Base-by-base conservation (phyloP, 306 rosid species). In the Betula pendula region DNA sequence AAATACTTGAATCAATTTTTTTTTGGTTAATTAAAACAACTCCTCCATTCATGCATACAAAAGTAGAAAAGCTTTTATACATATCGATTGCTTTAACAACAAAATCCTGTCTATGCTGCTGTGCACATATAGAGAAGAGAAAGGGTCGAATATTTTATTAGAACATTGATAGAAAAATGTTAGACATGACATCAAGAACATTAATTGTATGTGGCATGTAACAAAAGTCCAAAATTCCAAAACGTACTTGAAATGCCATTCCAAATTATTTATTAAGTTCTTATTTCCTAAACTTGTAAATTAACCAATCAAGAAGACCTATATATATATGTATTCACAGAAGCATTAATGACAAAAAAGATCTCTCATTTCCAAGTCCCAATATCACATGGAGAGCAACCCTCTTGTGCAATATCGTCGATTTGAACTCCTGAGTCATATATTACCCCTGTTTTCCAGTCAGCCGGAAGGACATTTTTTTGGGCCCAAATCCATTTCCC, bases 381-480 rank as follows among this genome's bases (percentile, higher is more conserved):
- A 51, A 77, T 70, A 58, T 88, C 85, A 58, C 96, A 93, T 0
- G 85, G 80, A 78, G 84, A 72, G 71, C 99, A 95, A 11, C 87
- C 90, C 75, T 90, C 97, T 72, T 88, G 85, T 6, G 97, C 96
- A 83, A 90, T 76, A 15, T 92, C 97, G 40, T 65, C 59, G 27
- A 92, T 90, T 55, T 92, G 96, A 87, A 92, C 70, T 17, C 88
- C 92, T 5, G 96, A 29, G 42, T 92, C 91, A 76, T 92, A 95
- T 1, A 77, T 2, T 12, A 52, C 62, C 0, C 96, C 97, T 3
- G 25, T 4, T 68, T 85, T 82, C 97, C 99, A 95, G 55, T 88
- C 88, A 31, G 71, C 83, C 2, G 99, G 99, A 1, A 95, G 87
- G 2, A 92, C 97, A 24, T 84, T 83, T n/a, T 85, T 60, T 0